phyloP scores from a whole-genome alignment of 768 basidiomycete species.

The Pleurotus sapidus region DNA sequence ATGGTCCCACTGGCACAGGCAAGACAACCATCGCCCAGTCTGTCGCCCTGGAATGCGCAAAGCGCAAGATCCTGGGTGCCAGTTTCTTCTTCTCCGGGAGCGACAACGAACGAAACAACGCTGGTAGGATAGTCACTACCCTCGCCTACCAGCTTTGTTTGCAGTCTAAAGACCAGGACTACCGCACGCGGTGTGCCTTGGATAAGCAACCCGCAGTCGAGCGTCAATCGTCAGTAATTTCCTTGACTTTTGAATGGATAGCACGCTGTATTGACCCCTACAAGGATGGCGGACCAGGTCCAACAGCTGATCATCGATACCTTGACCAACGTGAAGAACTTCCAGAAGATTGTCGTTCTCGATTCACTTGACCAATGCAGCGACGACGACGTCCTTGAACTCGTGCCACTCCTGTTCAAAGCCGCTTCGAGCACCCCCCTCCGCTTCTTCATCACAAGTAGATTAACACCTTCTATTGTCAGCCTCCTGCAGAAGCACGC shows the following conservation, averaged over 20 bases:
- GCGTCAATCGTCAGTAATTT: neutral
- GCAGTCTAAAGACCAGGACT: constrained; percentile 9
- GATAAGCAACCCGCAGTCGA: neutral
- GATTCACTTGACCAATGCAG: constrained; percentile 33
- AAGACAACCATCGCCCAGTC: constrained; percentile 32
- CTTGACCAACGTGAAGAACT: neutral
- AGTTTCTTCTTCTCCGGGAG: constrained; percentile 27
- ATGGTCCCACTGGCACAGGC: constrained; percentile 29
- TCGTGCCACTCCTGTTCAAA: constrained; percentile 23
- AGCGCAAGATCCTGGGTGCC: constrained; percentile 20
- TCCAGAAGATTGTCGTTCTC: constrained; percentile 26
- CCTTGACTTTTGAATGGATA: neutral
- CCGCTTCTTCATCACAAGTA: constrained; percentile 28
- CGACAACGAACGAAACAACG: constrained; percentile 22
- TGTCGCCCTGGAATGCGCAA: constrained; percentile 14
- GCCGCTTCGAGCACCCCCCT: constrained; percentile 20
- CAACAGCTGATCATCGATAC: constrained; percentile 30
- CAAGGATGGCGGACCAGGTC: constrained; percentile 20
- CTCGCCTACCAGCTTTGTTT: constrained; percentile 27
- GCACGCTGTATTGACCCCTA: neutral
- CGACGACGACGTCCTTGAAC: constrained; percentile 16
- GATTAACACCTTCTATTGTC: constrained; percentile 21
- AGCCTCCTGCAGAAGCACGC: constrained; percentile 9
- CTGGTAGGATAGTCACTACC: constrained; percentile 24
- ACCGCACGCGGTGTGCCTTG: neutral